Evolutionary conservation across 176 grass and related monocot species (phyloP).

Genomic region (Oropetium thomaeum): DNA sequence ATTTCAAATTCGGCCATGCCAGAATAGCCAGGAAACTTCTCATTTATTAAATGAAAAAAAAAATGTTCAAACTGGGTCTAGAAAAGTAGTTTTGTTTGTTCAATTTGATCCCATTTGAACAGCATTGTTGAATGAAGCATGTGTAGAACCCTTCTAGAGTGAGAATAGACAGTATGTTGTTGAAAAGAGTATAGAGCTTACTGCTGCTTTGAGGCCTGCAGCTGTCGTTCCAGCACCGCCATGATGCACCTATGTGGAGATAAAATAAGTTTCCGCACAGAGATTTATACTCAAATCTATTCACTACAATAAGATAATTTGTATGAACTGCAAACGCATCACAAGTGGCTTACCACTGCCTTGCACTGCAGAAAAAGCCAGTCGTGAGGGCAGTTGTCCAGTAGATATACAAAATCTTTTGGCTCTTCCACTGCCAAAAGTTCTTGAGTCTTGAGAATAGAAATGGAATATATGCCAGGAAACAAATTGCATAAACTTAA

Average conservation of each 20-base stretch:
- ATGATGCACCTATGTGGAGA: slow-evolving; percentile 77
- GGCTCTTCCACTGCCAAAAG: slow-evolving; percentile 64
- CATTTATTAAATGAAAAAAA: too few species aligned
- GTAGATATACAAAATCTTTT: slow-evolving; percentile 80
- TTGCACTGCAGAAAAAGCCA: slow-evolving; percentile 96
- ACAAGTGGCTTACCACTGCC: slow-evolving; percentile 62
- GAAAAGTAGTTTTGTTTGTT: neutral
- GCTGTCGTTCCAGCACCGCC: slow-evolving; percentile 97
- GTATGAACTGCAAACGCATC: neutral
- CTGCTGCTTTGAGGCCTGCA: slow-evolving; percentile 88
- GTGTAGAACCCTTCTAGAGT: neutral
- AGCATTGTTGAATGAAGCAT: slow-evolving; percentile 5
- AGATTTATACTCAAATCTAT: neutral
- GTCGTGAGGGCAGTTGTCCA: slow-evolving; percentile 94
- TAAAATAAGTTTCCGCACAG: neutral
- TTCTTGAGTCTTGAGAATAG: slow-evolving; percentile 16
- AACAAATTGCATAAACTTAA: slow-evolving; percentile 15
- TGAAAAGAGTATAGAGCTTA: slow-evolving; percentile 25
- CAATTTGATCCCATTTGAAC: neutral
- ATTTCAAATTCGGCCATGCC: neutral
- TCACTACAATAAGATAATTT: neutral
- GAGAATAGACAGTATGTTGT: neutral
- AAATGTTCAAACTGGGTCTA: neutral
- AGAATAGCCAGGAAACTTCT: neutral
- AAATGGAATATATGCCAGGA: slow-evolving; percentile 14